Evolutionary conservation across 73 alveolate species (phyloP), one percentile per base, ranked within the genome.

Genomic region (Paramecium octaurelia): DNA sequence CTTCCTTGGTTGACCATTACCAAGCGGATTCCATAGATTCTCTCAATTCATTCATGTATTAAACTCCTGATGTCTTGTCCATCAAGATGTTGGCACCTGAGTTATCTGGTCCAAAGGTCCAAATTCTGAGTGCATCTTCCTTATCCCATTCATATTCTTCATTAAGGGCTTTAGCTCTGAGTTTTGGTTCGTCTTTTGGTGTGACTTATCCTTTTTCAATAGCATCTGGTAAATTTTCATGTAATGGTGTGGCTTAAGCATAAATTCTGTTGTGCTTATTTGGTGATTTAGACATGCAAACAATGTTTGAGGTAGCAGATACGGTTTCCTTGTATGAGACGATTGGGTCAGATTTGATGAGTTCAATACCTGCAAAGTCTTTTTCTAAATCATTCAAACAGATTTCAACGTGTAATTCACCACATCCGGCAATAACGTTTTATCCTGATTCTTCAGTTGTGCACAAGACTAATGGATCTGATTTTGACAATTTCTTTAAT

Each of bases 271-370:
- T 98, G 94, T 98, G 99, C 98, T 98, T 98, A 97, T 98, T 98
- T 27, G 99, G 99, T 23, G 99, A 98, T 95, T 98, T 98, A 92
- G 99, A 96, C 93, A 98, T 95, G 95, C 99, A 98, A 35, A 96
- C 92, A 92, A 92, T 93, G 93, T 71, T 85, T 42, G 99, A 97
- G 50, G 88, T 85, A 20, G 93, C 96, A 31, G 96, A 64, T 35
- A 98, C 99, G 2, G 99, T 98, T 93, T 98, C 99, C 92, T 97
- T 97, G 98, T 97, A 98, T 40, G 99, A 94, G 95, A 98, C 99
- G 96, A 98, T 99, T 34, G 99, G 99, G 95, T 97, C 99, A 16
- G 99, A 93, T 92, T 97, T 92, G 93, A 87, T 96, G 96, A 98
- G 95, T 92, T 97, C 99, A 92, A 96, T 88, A 93, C 97, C 97